Evolutionary conservation across 257 asterid species (phyloP), one percentile per base, ranked within the genome.

Genomic region (Sherardia arvensis): DNA sequence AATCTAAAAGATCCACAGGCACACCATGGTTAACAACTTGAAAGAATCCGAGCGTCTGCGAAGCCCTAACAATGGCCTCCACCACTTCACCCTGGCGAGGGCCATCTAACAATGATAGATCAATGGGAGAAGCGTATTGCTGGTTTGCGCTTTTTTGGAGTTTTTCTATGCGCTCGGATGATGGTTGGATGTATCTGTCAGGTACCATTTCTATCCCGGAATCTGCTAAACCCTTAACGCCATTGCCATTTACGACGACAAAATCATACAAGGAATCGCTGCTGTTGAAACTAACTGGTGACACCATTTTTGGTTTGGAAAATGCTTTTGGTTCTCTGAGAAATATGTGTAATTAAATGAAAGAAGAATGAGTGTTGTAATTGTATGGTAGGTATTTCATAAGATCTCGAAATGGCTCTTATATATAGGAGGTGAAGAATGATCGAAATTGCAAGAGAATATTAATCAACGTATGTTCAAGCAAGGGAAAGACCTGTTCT

Each of bases 11-110:
- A 22, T 71, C 73, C 32, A 71, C 25, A 5, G 75, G 72, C 4
- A 71, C 75, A 27, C 78, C 80, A 49, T 78, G 80, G 65, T 78
- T 78, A 17, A 78, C 47, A 20, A 74, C 77, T 53, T 74, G 80
- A 72, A 78, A 71, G 34, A 78, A 78, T 3, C 78, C 83, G 1
- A 78, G 60, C 38, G 66, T 68, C 63, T 74, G 68, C 3, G 83
- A 79, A 6, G 83, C 79, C 47, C 21, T 58, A 34, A 58, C 57
- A 25, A 78, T 66, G 49, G 71, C 71, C 20, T 59, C 71, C 29
- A 59, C 83, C 34, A 78, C 76, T 49, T 74, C 66, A 25, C 59
- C 71, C 18, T 71, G 80, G 43, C 75, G 30, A 26, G 76, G 76
- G 12, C 75, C 73, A 36, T 78, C 71, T 2, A 69, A 61, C 53